Evolutionary conservation across 2,329 filamentous ascomycete species (phyloP).

Genomic region (Neofusicoccum ribis): DNA sequence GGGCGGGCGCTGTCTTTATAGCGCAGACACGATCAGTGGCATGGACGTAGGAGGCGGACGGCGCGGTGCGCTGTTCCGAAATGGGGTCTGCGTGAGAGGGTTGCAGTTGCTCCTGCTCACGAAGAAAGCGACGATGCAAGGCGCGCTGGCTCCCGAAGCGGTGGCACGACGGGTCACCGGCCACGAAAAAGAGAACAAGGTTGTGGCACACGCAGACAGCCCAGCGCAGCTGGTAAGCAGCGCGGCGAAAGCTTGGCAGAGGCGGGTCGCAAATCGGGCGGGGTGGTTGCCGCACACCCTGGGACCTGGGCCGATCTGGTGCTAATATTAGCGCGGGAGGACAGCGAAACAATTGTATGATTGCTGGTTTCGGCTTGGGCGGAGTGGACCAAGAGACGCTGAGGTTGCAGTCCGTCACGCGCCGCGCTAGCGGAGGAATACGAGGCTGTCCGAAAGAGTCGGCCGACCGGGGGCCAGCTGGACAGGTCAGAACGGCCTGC

Average conservation of each 20-base stretch:
- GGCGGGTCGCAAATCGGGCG: neutral
- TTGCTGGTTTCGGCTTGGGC: neutral
- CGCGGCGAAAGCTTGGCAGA: neutral
- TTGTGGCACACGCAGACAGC: neutral
- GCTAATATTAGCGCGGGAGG: slow-evolving; percentile 6
- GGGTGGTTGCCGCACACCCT: neutral
- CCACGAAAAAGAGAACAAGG: neutral
- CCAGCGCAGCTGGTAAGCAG: neutral
- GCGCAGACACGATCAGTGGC: neutral
- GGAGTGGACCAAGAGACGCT: neutral
- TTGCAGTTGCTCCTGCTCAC: neutral
- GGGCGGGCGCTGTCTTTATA: slow-evolving; percentile 4
- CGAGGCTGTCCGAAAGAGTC: neutral
- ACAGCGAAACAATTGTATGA: neutral
- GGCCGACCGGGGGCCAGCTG: neutral
- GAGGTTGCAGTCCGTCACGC: slow-evolving; percentile 12
- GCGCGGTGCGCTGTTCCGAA: neutral
- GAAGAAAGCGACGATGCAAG: neutral
- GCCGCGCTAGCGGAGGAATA: neutral
- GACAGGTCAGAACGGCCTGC: neutral
- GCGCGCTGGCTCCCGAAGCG: neutral
- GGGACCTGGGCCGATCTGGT: neutral
- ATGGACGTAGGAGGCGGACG: neutral
- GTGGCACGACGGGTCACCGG: slow-evolving; percentile 12
- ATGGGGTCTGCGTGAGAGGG: neutral